Percentiles rank a stretch among this genome's conserved stretches.
These are phyloP conservation scores for Tilletiopsis washingtonensis DNA, from an alignment of 1,284 basidiomycete species.

Conservation along the genomic window DNA sequence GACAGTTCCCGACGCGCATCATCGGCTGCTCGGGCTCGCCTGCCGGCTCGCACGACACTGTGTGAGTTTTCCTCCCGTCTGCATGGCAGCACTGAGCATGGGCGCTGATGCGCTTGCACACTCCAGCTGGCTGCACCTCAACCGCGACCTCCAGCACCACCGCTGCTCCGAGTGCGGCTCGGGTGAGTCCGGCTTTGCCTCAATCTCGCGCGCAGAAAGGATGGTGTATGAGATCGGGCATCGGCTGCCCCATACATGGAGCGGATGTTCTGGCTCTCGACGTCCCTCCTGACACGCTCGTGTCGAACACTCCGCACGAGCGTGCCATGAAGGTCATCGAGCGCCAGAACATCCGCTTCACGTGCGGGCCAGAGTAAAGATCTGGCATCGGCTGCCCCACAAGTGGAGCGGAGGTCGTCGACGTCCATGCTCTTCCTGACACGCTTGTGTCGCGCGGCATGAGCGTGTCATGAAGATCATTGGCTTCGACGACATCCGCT, in stretches of 20 bases:
- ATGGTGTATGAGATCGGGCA: background rate
- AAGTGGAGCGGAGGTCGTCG: too few species aligned
- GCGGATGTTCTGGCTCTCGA: too few species aligned
- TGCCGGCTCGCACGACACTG: constrained; percentile 43
- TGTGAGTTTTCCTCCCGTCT: background rate
- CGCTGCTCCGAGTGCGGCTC: constrained; percentile 45
- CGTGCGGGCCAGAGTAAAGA: too few species aligned
- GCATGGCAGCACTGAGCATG: background rate
- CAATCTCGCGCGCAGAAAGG: background rate
- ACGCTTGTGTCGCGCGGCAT: too few species aligned
- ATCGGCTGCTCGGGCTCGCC: constrained; percentile 45
- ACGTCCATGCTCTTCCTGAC: too few species aligned
- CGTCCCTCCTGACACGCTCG: too few species aligned
- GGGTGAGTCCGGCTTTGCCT: constrained; percentile 22
- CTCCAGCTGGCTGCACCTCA: constrained; percentile 39
- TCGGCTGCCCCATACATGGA: background rate
- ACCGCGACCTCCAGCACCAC: constrained; percentile 31
- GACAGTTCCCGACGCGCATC: constrained; percentile 35
- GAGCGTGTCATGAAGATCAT: too few species aligned
- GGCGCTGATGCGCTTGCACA: background rate
- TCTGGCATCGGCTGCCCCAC: too few species aligned
- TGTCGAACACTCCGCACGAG: too few species aligned
- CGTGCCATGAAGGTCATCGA: too few species aligned
- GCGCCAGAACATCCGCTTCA: too few species aligned
- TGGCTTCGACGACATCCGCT: background rate